Evolutionary conservation across 345 rosid species (phyloP), one percentile per base, ranked within the genome.

Genomic region (Trapa incisa): DNA sequence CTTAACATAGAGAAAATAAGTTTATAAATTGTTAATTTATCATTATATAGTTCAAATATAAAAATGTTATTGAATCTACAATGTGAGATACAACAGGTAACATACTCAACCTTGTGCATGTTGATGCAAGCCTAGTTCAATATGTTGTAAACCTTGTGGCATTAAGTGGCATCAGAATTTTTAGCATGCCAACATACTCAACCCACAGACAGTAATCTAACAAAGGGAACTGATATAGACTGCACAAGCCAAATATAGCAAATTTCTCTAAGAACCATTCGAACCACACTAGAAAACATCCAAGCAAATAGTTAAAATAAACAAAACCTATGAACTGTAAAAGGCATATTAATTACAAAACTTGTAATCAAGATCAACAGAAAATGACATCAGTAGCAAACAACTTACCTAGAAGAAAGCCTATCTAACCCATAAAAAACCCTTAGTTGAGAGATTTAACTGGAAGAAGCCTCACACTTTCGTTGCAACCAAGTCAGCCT

Each of bases 401-500:
- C 10, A 9, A 3, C 7, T 32, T 32, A 10, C 63, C 63, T 2
- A 33, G 37, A 35, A 11, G 11, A 58, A 32, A 58, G 35, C 63
- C 63, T 58, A 58, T 58, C 63, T 58, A 35, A 32, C 63, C 63
- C 5, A 38, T 0, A 58, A 10, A 11, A 58, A 13, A 15, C 33
- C 33, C 33, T 58, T 58, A 32, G 16, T 58, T 58, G 16, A 33
- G 63, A 33, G 37, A 43, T 29, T 65, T 37, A 65, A 43, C 48
- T 47, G 36, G 67, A 52, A 36, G 71, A 65, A 70, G 73, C 37
- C 70, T 78, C 71, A 76, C 79, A 86, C 80, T 88, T 86, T 12
- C 89, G 76, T 79, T 76, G 86, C 75, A 89, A 84, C 89, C 93
- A 92, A 45, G 75, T 80, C 71, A 85, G 75, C 45, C 93, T 80